phyloP scores from a whole-genome alignment of 1,284 basidiomycete species.

The Cystobasidiaceae sp. region DNA sequence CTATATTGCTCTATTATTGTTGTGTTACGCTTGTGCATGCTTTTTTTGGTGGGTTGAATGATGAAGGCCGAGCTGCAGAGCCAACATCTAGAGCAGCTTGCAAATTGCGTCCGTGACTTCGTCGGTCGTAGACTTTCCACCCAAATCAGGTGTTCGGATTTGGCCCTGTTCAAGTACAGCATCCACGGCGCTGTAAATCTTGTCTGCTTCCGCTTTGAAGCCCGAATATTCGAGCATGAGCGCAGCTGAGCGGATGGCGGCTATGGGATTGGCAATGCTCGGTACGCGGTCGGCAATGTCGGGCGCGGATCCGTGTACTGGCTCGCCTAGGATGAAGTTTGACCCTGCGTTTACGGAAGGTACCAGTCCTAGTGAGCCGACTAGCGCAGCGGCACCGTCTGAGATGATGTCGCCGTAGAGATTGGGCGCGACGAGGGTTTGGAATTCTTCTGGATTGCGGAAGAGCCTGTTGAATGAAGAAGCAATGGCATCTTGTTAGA shows the following conservation, averaged over 20 bases:
- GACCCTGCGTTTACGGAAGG: constrained; percentile 96
- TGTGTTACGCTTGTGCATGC: no score
- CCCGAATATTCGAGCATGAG: constrained; percentile 88
- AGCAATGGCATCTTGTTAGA: no score
- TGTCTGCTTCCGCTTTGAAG: constrained; percentile 69
- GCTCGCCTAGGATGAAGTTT: constrained; percentile 75
- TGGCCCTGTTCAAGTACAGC: constrained; percentile 69
- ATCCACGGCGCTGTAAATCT: constrained; percentile 87
- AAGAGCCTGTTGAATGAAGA: constrained; percentile 43
- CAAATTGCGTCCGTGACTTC: constrained; percentile 81
- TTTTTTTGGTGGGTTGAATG: no score
- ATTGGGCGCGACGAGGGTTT: constrained; percentile 63
- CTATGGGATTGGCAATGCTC: constrained; percentile 85
- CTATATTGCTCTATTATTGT: no score
- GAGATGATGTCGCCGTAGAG: constrained; percentile 98
- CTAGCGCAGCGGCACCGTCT: constrained; percentile 96
- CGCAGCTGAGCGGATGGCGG: constrained; percentile 87
- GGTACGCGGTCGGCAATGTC: constrained; percentile 50
- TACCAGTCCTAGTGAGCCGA: constrained; percentile 92
- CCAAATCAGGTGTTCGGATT: constrained; percentile 82
- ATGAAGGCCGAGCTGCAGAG: neutral
- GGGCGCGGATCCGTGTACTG: constrained; percentile 84
- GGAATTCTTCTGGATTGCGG: constrained; percentile 50
- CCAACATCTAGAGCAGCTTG: constrained; percentile 57
- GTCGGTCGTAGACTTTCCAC: constrained; percentile 74